phyloP scores from a whole-genome alignment of 192 early-diverging fungal species.

The Chytriomyces sp. region DNA sequence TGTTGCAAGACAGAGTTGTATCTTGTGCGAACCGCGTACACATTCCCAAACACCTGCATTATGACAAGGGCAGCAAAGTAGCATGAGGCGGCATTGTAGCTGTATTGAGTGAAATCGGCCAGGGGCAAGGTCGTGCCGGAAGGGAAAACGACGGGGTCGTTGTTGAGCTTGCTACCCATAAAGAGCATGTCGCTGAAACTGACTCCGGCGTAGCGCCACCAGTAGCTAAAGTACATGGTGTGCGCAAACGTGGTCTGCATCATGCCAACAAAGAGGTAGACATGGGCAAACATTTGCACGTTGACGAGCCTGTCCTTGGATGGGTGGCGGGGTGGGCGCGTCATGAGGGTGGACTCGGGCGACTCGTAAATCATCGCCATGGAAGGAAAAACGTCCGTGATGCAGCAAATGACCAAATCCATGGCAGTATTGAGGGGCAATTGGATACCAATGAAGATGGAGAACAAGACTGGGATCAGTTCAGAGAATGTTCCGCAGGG shows the following conservation, averaged over 20 bases:
- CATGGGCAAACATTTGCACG: constrained; percentile 65
- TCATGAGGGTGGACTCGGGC: constrained; percentile 75
- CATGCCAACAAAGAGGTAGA: constrained; percentile 78
- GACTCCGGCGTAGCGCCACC: not conserved
- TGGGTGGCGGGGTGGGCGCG: constrained; percentile 68
- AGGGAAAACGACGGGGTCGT: constrained; percentile 7
- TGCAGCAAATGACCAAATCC: constrained; percentile 38
- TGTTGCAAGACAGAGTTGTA: constrained; percentile 60
- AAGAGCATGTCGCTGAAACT: constrained; percentile 6
- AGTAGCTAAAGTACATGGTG: constrained; percentile 41
- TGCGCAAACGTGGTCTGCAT: constrained; percentile 64
- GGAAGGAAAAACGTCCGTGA: constrained; percentile 64
- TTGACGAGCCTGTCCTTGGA: constrained; percentile 70
- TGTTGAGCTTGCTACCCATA: not conserved
- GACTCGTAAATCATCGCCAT: constrained; percentile 76
- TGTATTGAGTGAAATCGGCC: not conserved
- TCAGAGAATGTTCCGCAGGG: constrained; percentile 58
- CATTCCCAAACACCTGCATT: constrained; percentile 45
- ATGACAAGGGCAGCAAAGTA: constrained; percentile 29
- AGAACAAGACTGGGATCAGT: constrained; percentile 74
- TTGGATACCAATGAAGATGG: constrained; percentile 81
- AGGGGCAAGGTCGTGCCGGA: not conserved
- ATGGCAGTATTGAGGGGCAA: constrained; percentile 77
- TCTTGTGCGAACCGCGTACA: constrained; percentile 59
- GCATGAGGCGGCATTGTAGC: constrained; percentile 7